Base-by-base conservation (phyloP, 1,139 yeast genomes). In the Yamadazyma pseudoaaseri region DNA sequence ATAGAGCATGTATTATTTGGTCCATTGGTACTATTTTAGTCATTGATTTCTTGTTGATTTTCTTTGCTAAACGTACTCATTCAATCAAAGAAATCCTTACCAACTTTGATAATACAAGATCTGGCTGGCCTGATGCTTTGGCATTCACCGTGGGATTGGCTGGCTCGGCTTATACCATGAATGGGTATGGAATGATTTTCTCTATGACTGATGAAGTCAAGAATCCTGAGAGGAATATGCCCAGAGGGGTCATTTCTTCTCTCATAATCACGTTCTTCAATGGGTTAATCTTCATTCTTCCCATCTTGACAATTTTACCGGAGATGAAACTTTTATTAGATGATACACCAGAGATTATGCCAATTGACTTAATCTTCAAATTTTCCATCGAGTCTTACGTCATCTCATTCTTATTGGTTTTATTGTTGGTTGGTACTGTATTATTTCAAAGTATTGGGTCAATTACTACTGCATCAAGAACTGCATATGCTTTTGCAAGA, bases 401-500 rank as follows among this genome's bases (percentile, higher is more conserved):
- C 26, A 77, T 85, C 2, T 79, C 90, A 1, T 73, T 85, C 39
- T 70, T 84, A 29, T 68, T 85, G 42, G 85, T 79, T 2, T 56
- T 84, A 16, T 65, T 85, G 49, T 71, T 85, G 39, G 63, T 82
- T 26, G 89, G 90, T 0, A 83, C 92, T 16, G 76, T 85, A 27
- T 49, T 83, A 14, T 83, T 85, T 54, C 92, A 89, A 27, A 81
- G 89, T 4, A 80, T 84, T 38, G 94, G 95, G 23, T 70, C 92
- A 1, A 68, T 86, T 21, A 85, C 95, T 0, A 86, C 96, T 0
- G 90, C 94, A 1, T 85, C 95, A 5, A 77, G 96, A 64, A 80
- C 86, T 22, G 84, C 90, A 1, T 87, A 80, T 63, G 87, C 95
- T 10, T 81, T 87, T 60, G 86, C 95, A 34, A 77, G 97, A 58